Evolutionary conservation across 2,329 filamentous ascomycete species (phyloP), one percentile per base, ranked within the genome.

Genomic region (Fusarium compactum): DNA sequence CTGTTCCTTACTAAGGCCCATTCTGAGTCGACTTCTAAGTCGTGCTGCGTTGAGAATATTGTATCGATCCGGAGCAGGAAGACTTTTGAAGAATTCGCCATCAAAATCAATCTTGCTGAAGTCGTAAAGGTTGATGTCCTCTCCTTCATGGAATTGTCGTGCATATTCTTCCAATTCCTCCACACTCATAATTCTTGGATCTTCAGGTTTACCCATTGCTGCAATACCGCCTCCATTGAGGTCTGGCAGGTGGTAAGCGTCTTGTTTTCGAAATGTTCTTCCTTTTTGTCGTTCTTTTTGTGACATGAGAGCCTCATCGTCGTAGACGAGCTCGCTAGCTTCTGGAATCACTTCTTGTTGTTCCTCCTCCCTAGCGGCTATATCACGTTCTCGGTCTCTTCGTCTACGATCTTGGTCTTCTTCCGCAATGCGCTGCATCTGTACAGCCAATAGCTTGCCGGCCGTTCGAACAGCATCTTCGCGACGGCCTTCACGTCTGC

Each of bases 91-190:
- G 81, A 99, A 99, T 15, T 95, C 90, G 71, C 95, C 93, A 71
- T 98, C 92, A 76, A 98, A 99, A 78, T 99, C 96, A 74, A 99
- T 99, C 81, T 98, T 98, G 77, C 93, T 97, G 78, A 99, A 99
- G 81, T 98, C 95, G 80, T 98, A 98, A 8, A 95, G 81, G 70
- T 91, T 91, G 74, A 98, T 92, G 78, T 98, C 95, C 80, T 98
- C 94, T 58, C 96, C 96, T 65, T 89, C 90, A 75, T 98, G 89
- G 76, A 98, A 98, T 70, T 98, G 95, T 54, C 91, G 86, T 5
- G 97, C 95, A 78, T 99, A 99, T 71, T 95, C 91, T 80, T 98
- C 94, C 62, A 99, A 82, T 78, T 99, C 95, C 76, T 97, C 94
- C 25, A 97, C 88, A 56, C 92, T 97, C 96, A 99, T 98, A 74